A percentile compares a stretch with the other conserved stretches of the same genome.
phyloP scores from a whole-genome alignment of 306 rosid species.

The Casuarina glauca region DNA sequence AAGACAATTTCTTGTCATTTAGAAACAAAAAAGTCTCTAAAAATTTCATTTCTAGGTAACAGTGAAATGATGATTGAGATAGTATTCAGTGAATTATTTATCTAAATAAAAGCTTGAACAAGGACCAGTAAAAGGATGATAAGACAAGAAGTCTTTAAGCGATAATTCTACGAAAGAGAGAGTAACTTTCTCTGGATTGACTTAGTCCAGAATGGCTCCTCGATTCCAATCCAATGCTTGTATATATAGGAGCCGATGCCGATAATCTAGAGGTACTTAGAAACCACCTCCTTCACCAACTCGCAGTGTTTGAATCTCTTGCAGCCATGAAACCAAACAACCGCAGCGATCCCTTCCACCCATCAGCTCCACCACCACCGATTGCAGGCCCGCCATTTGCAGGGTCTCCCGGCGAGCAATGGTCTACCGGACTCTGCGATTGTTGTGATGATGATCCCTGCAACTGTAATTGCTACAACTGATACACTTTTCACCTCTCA shows the following conservation, averaged over 20 bases:
- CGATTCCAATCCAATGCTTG: not conserved
- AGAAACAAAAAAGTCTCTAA: no score
- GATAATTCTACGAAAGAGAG: not conserved
- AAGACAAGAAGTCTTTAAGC: not conserved
- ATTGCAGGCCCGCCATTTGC: not conserved
- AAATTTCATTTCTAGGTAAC: no score
- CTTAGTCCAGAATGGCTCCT: not conserved
- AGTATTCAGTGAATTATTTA: no score
- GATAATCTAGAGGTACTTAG: not conserved
- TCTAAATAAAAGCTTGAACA: no score
- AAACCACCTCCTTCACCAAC: not conserved
- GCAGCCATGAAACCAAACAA: not conserved
- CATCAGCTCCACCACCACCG: not conserved
- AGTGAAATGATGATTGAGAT: no score
- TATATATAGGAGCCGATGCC: not conserved
- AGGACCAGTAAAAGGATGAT: no score
- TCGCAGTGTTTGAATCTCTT: not conserved
- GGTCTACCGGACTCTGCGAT: conserved; percentile 37
- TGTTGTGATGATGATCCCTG: conserved; percentile 30
- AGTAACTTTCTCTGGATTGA: not conserved
- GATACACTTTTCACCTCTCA: not conserved
- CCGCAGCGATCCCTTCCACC: not conserved
- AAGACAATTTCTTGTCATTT: no score
- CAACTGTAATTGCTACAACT: conserved; percentile 7
- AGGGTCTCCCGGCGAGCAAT: conserved; percentile 21